Percentiles rank a stretch among this genome's conserved stretches.
phyloP scores from a whole-genome alignment of 1,139 yeast genomes.

The Tardiomyces digboiensis region DNA sequence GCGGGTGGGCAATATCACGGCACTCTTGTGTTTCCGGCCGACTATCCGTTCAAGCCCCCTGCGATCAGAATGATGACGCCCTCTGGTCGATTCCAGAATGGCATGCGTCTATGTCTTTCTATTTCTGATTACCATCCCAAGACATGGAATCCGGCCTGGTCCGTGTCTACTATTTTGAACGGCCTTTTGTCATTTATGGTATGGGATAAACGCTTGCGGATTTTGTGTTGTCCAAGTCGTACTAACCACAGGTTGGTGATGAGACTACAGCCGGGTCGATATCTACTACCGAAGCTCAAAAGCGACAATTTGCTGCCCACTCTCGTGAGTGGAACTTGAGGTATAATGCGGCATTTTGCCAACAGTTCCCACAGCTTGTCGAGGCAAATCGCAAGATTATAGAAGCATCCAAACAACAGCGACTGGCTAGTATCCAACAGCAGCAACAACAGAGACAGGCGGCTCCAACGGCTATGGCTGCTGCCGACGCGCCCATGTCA shows the following conservation, averaged over 20 bases:
- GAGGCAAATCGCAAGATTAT: conserved; percentile 17
- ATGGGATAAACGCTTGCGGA: no score
- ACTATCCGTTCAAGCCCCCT: conserved; percentile 91
- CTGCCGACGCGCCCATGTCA: background rate
- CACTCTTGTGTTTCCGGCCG: conserved; percentile 68
- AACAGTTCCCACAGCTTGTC: conserved; percentile 63
- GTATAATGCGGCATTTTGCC: conserved; percentile 44
- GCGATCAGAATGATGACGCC: conserved; percentile 88
- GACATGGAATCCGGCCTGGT: conserved; percentile 95
- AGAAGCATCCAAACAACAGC: conserved; percentile 1
- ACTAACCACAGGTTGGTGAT: no score
- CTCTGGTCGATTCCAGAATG: conserved; percentile 68
- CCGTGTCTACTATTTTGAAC: conserved; percentile 74
- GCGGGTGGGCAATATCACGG: conserved; percentile 89
- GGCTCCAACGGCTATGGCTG: background rate
- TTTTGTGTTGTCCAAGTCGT: no score
- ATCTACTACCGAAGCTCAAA: conserved; percentile 40
- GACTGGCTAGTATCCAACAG: background rate
- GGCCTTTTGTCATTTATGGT: conserved; percentile 84
- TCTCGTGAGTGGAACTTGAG: conserved; percentile 59
- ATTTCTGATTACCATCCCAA: conserved; percentile 94
- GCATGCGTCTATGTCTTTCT: conserved; percentile 71
- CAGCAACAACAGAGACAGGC: background rate
- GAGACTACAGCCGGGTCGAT: conserved; percentile 27
- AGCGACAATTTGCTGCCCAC: conserved; percentile 36